Base-by-base conservation (phyloP, 768 basidiomycete genomes). In the Boletales sp. region DNA sequence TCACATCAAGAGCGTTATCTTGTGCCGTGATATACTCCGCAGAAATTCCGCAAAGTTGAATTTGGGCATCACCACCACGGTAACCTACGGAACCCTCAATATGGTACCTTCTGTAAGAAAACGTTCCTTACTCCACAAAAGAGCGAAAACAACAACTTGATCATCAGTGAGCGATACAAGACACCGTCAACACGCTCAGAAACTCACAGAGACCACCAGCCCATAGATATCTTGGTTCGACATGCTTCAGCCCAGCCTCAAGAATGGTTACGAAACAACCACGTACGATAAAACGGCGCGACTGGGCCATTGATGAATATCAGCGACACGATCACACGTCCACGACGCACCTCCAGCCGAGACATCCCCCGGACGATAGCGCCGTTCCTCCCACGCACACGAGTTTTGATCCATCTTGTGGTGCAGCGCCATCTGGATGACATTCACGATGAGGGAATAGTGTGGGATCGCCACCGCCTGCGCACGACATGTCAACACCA, bases 401-500 rank as follows among this genome's bases (percentile, higher is more conserved):
- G 65, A 65, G 44, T 80, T 72, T 32, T 65, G 60, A 49, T 69
- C 68, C 9, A 79, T 55, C 38, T 70, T 73, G 56, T 74, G 74
- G 57, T 82, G 81, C 36, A 72, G 49, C 1, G 75, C 76, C 70
- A 72, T 81, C 65, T 85, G 83, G n/a, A 84, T 59, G 5, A 82
- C 67, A 58, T 86, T 87, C 15, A 78, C 72, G 30, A 87, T 83
- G 6, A 86, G 76, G 0, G 76, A 65, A 59, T 80, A 83, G 62
- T 89, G 87, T 0, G 86, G 62, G 49, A 89, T 82, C 8, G 73
- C 75, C 15, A 87, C 84, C 10, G 84, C 87, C 84, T 84, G 10
- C 15, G 31, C 15, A 25, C 9, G 28, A 14, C 6, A 25, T 0
- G 21, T 57, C 42, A 34, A 35, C 15, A n/a, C 1, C 41, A n/a